Base-by-base conservation (phyloP, 768 basidiomycete species). In the Tylopilus felleus region DNA sequence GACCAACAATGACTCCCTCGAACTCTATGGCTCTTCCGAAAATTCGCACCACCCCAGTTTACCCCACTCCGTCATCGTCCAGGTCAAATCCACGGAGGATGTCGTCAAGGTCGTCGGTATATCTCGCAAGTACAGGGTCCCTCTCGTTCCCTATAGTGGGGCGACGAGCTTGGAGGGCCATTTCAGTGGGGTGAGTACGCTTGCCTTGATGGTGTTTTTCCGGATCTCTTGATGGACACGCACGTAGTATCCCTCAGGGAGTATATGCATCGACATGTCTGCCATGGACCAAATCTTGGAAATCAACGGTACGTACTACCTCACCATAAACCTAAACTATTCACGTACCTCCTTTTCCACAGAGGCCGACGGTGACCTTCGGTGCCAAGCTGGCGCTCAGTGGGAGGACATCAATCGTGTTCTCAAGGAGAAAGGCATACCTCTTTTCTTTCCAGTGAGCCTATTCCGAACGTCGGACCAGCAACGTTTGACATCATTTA, bases 121-220 rank as follows among this genome's bases (percentile, higher is more conserved):
- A 39, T 84, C 94, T 1, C 75, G 80, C 42, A 84, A 84, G 65
- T 86, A 84, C 67, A 75, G 75, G 44, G 75, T 96, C 31, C 93
- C 94, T 3, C 77, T 96, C 25, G 83, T 83, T 16, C 83, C 92
- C 3, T 94, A 86, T 63, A 84, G 87, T 45, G 93, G 92, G 2
- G 93, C 89, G 12, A 96, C 92, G 0, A 87, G 85, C 63, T 76
- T 95, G 13, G 93, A 96, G 66, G 92, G 92, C 0, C 91, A 96
- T 71, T 90, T 86, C 57, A 81, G 82, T 45, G 88, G 88, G 27
- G 89, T 90, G 53, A 52, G 77, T 70, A 12, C 22, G 9, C 4
- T 51, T 14, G 14, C 27, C 40, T 3, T 3, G 2, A 28, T 35
- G 28, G 4, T 8, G 9, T 45, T 33, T 33, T 33, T 31, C 47